Evolutionary conservation across 352 stramenopile species (phyloP), one percentile per base, ranked within the genome.

Genomic region (Proteromonas lacertae): DNA sequence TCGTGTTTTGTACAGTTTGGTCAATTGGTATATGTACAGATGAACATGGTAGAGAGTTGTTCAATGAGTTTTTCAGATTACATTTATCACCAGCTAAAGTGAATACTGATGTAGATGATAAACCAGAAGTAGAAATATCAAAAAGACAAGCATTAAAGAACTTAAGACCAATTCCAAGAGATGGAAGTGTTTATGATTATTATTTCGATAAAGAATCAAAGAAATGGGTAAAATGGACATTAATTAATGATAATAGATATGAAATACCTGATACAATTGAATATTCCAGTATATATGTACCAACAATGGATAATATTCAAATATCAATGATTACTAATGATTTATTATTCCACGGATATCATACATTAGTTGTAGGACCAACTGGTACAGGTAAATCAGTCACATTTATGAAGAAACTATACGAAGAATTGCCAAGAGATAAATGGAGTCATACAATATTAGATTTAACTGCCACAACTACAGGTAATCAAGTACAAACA

Each of bases 321-420:
- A 78, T 82, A 21, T 69, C 73, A 16, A 83, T 65, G 60, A 42
- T 90, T 6, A 48, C 89, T n/a, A 62, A 84, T 29, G 69, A 58
- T 22, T 48, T 90, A 1, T 41, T 90, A 18, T 52, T 53, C 1
- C 57, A 68, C n/a, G 69, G 80, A 36, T 67, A 68, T 40, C 69
- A 88, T 34, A 66, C 87, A 6, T 47, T 88, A 2, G 76, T 62
- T 32, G 82, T 67, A 1, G 71, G 71, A 36, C 70, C 87, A 25
- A 89, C 73, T 7, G 73, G 73, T 12, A 86, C 73, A n/a, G 73
- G 73, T 26, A 89, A 89, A 44, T 79, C 61, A 1, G 73, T 89
- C 2, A 77, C 66, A 1, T 74, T 84, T 44, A 79, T 83, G 51
- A 79, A 80, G 41, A 86, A 86, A 45, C 55, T 87, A 20, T 35